Conservation (phyloP, 2,329 filamentous ascomycete genomes). For the Aquanectria penicillioides region DNA sequence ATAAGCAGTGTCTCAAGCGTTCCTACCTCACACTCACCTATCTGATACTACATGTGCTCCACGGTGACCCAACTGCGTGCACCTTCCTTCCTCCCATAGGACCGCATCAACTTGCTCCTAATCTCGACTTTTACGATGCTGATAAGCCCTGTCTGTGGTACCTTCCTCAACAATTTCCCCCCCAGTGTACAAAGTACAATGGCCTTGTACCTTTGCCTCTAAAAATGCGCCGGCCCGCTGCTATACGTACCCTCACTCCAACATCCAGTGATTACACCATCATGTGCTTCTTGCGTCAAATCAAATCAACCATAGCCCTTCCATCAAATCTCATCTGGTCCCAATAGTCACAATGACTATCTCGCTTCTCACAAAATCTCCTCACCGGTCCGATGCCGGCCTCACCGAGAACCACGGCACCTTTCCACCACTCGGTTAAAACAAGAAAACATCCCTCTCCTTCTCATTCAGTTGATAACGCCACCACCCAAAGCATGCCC, state of each 20-base stretch:
- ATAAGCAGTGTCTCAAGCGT: constrained; percentile 24
- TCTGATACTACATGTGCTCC: too few relatives aligned
- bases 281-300: constrained; percentile 16
- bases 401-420: constrained; percentile 8
- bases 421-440: not conserved
- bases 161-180: not conserved
- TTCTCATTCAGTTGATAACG: constrained; percentile 2
- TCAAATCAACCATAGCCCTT: constrained; percentile 6
- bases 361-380: not conserved
- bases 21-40: not conserved
- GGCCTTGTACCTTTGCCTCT: too few relatives aligned
- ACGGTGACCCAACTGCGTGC: too few relatives aligned
- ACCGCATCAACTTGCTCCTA: not conserved
- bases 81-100: not conserved
- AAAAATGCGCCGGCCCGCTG: too few relatives aligned
- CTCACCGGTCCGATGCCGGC: constrained; percentile 13
- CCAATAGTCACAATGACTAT: not conserved
- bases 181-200: too few relatives aligned
- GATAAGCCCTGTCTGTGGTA: constrained; percentile 9
- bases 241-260: too few relatives aligned
- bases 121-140: not conserved
- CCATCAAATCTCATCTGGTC: not conserved
- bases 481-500: not conserved
- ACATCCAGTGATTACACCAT: not conserved
- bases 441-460: not conserved